Conservation (phyloP, 202 grass and related monocot species). For the Schoenoplectus tabernaemontani region DNA sequence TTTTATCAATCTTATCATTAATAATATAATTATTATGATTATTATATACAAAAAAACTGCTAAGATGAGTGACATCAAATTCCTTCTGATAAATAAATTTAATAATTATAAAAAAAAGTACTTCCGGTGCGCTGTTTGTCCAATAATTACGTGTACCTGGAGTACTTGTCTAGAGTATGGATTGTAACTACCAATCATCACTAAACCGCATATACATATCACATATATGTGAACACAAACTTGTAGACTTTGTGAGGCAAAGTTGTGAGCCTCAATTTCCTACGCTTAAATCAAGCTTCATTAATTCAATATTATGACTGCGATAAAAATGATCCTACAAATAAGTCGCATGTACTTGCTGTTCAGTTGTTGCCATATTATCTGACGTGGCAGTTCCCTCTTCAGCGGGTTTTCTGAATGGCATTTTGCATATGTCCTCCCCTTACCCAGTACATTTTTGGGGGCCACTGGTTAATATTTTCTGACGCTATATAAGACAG, state of each 20-base stretch:
- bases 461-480: neutral
- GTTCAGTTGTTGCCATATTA: neutral
- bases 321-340: neutral
- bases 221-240: neutral
- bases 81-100: neutral
- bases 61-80: too few species aligned
- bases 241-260: neutral
- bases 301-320: neutral
- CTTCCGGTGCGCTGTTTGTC: neutral
- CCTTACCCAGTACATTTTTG: neutral
- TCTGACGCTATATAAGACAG: neutral
- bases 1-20: too few species aligned
- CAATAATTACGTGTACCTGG: neutral
- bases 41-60: too few species aligned
- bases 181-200: conserved; percentile 3
- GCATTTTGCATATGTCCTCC: neutral
- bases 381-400: neutral
- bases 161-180: neutral
- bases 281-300: neutral
- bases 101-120: neutral
- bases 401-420: neutral
- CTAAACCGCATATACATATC: neutral
- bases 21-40: too few species aligned
- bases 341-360: conserved; percentile 11
- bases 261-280: neutral